phyloP scores from a whole-genome alignment of 768 basidiomycete genomes.

The Gloeostereum incarnatum region DNA sequence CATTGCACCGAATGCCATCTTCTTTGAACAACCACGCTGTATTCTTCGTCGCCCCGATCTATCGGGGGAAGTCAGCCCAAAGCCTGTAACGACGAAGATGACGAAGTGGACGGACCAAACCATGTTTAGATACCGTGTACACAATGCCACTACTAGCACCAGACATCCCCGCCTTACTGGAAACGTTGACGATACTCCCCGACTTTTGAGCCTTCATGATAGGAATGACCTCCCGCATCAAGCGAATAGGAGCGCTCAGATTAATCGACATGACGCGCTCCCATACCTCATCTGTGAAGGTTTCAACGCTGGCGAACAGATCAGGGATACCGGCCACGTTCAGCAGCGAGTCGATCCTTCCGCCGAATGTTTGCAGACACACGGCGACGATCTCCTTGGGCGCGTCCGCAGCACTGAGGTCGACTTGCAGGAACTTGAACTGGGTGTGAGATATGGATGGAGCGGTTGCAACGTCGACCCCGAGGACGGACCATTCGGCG shows the following conservation, averaged over 20 bases:
- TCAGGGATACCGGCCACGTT: constrained; percentile 7
- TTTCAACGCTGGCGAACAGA: neutral
- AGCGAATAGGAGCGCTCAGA: constrained; percentile 8
- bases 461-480: constrained; percentile 5
- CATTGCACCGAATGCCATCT: constrained; percentile 11
- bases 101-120: constrained; percentile 2
- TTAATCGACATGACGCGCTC: constrained; percentile 1
- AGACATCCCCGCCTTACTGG: constrained; percentile 10
- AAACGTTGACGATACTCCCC: constrained; percentile 11
- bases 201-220: constrained; percentile 9
- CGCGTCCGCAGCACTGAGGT: neutral
- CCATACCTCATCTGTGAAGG: constrained; percentile 4
- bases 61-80: neutral
- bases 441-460: constrained; percentile 1
- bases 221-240: constrained; percentile 10
- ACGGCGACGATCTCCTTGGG: constrained; percentile 1
- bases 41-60: constrained; percentile 10
- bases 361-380: constrained; percentile 2
- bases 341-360: constrained; percentile 4
- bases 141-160: no score
- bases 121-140: constrained; percentile 12
- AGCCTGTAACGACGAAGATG: neutral
- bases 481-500: constrained; percentile 3
- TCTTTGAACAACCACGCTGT: constrained; percentile 11
- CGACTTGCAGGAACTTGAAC: constrained; percentile 1